Conservation (phyloP, 257 asterid species). For the Apocynum venetum region DNA sequence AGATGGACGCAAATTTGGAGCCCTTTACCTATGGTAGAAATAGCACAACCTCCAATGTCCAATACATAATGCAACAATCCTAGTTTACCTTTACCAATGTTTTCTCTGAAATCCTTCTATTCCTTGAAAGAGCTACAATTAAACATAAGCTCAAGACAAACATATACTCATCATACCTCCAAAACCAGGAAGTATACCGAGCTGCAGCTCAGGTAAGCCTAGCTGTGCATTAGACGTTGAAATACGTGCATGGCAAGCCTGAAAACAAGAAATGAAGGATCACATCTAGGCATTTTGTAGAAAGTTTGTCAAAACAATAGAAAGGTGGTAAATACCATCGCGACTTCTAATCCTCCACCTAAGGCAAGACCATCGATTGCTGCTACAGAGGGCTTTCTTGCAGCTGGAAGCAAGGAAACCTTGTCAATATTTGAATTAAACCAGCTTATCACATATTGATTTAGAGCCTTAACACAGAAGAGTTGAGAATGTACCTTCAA, state of each 20-base stretch:
- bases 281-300: conserved; percentile 10
- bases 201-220: conserved; percentile 97
- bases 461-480: conserved; percentile 1
- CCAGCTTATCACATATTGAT: background rate
- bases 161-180: conserved; percentile 54
- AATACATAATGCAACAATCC: background rate
- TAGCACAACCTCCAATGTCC: background rate
- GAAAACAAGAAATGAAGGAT: conserved; percentile 23
- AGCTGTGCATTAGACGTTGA: conserved; percentile 77
- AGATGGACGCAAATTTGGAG: too few species aligned
- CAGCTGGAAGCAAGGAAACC: conserved; percentile 38
- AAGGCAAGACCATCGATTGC: conserved; percentile 97
- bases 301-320: conserved; percentile 1
- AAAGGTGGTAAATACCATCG: conserved; percentile 58
- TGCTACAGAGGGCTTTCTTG: conserved; percentile 89
- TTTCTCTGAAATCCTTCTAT: background rate
- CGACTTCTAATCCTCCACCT: conserved; percentile 98
- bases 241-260: conserved; percentile 98
- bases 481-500: conserved; percentile 50
- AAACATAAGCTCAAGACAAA: background rate
- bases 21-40: too few species aligned
- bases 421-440: background rate
- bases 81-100: background rate
- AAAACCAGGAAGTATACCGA: conserved; percentile 95
- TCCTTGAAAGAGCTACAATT: background rate